These are phyloP conservation scores for Rhodosporidiobolus sp. DNA, from an alignment of 768 basidiomycete species.

Conservation along the genomic window DNA sequence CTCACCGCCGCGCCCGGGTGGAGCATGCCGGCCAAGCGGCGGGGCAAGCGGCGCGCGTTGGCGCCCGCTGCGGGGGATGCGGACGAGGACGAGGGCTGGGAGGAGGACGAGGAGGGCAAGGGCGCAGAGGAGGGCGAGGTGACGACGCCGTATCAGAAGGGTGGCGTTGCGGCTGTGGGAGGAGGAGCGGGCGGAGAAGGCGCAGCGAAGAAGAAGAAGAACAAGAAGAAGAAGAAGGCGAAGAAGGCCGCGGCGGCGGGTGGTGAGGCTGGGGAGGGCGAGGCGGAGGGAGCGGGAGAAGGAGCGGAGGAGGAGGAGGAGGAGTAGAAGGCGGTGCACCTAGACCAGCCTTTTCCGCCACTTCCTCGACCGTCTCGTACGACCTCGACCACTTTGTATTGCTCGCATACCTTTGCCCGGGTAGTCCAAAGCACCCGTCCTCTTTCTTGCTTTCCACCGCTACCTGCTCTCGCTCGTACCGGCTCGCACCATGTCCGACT, in stretches of 20 bases:
- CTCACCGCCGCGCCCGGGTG: constrained; percentile 42
- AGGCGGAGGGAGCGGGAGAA: background rate
- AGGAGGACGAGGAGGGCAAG: background rate
- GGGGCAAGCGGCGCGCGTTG: background rate
- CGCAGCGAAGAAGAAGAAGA: background rate
- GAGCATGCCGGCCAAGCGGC: constrained; percentile 21
- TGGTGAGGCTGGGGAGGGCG: background rate
- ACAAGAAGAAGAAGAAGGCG: constrained; percentile 5
- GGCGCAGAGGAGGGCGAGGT: background rate
- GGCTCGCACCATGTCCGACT: too few relatives aligned
- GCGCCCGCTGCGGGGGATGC: background rate
- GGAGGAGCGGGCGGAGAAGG: background rate
- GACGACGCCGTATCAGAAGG: background rate
- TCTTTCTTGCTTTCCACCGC: too few relatives aligned
- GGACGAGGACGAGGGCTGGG: background rate
- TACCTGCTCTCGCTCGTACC: too few relatives aligned
- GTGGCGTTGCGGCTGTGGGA: background rate
- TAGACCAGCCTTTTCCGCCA: too few relatives aligned
- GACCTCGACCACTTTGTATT: too few relatives aligned
- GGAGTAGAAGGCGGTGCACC: too few relatives aligned
- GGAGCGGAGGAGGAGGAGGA: background rate
- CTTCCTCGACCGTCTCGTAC: too few relatives aligned
- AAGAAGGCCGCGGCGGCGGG: constrained; percentile 12
- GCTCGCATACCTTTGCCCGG: too few relatives aligned
- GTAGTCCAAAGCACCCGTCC: too few relatives aligned